Base-by-base conservation (phyloP, 2,329 filamentous ascomycete species). In the Cyclaneusma minus region DNA sequence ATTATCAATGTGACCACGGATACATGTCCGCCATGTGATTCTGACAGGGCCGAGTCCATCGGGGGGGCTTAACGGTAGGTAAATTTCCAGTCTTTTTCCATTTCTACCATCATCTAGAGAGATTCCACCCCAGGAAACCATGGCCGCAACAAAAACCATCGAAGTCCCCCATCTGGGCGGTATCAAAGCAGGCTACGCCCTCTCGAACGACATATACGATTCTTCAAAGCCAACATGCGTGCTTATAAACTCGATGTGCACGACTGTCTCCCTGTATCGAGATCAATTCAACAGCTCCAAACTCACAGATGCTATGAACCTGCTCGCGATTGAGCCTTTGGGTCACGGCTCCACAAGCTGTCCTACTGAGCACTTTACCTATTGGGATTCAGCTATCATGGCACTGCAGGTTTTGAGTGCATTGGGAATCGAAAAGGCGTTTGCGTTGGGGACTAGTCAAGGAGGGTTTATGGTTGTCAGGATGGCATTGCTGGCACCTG, bases 381-480 rank as follows among this genome's bases (percentile, higher is more conserved):
- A 64, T 47, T 67, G 63, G 63, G 63, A 67, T 40, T 48, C 60
- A 3, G 62, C 62, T 22, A 45, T 54, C 31, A 58, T 71, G 58
- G 56, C 58, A 7, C 45, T 68, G 6, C 64, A 72, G 45, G 62
- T 65, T 2, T 51, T 72, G 52, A 57, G 67, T 20, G 51, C 51
- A 4, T 49, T 67, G 3, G 50, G 51, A 2, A 50, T 66, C 14
- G 27, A 49, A 11, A 58, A 57, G 47, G 60, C 58, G 0, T 66
- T 62, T 33, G 53, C 55, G 1, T 41, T 65, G 6, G 62, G 62
- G 11, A 64, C 60, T 6, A 62, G 56, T 29, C 60, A 64, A 41
- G 62, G 62, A 13, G 62, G 60, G 3, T 66, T 60, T 60, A 51
- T 66, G 13, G 53, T 56, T 3, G 42, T 50, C 3, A 51, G 61